These are phyloP conservation scores for Monosporozyma yasuniensis DNA, from an alignment of 805 yeast species.

Conservation along the genomic window DNA sequence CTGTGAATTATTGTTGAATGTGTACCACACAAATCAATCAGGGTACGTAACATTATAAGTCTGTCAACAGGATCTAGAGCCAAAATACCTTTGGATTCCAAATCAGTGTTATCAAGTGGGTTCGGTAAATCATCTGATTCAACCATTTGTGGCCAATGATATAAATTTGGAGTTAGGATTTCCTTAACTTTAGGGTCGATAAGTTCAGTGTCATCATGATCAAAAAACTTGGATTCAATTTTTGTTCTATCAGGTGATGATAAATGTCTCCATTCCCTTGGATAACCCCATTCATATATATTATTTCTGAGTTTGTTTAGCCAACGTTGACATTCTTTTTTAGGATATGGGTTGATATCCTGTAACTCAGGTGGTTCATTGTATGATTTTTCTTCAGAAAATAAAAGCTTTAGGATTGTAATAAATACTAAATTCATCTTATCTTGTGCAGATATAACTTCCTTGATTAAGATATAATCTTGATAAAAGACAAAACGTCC, in stretches of 20 bases:
- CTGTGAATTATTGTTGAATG: conserved; percentile 16
- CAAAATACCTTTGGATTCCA: conserved; percentile 15
- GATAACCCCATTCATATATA: conserved; percentile 22
- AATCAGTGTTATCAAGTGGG: conserved; percentile 12
- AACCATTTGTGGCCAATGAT: conserved; percentile 8
- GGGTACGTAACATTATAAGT: conserved; percentile 10
- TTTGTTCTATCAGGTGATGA: conserved; percentile 2
- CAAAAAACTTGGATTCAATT: conserved; percentile 3
- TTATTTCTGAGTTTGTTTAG: conserved; percentile 9
- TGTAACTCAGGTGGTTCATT: conserved; percentile 14
- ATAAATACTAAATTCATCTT: conserved; percentile 19
- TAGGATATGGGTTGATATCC: conserved; percentile 7
- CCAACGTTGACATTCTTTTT: conserved; percentile 8
- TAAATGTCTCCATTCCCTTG: conserved; percentile 18
- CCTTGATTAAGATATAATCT: conserved; percentile 17
- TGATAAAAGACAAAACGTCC: conserved; percentile 12
- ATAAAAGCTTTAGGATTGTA: conserved; percentile 13
- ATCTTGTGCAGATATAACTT: conserved; percentile 17
- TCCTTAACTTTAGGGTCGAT: conserved; percentile 14
- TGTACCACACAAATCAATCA: conserved; percentile 17
- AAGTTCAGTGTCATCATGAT: conserved; percentile 10
- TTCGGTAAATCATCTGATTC: conserved; percentile 8
- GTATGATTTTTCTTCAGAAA: conserved; percentile 9
- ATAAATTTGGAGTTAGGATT: conserved; percentile 14
- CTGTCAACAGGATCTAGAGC: conserved; percentile 15